phyloP scores from a whole-genome alignment of 2,329 filamentous ascomycete genomes.

The Cordyceps farinosa region DNA sequence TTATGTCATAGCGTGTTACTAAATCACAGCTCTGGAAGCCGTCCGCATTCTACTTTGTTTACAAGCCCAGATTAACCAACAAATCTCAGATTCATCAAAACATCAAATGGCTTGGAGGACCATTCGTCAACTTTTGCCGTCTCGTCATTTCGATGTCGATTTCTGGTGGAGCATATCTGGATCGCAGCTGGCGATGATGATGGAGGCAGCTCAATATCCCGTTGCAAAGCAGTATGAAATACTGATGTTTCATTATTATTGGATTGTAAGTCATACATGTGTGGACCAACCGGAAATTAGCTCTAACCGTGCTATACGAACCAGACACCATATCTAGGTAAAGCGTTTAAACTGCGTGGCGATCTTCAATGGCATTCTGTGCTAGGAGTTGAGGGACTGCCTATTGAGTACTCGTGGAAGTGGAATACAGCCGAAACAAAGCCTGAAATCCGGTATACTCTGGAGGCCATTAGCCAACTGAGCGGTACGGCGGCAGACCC shows the following conservation, averaged over 20 bases:
- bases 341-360: not conserved
- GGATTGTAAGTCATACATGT: slow-evolving; percentile 8
- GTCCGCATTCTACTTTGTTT: not conserved
- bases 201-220: not conserved
- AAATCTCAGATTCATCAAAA: not conserved
- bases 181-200: not conserved
- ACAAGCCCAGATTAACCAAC: not conserved
- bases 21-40: not conserved
- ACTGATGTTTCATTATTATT: slow-evolving; percentile 16
- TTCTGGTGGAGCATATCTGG: not conserved
- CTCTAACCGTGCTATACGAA: not conserved
- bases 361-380: slow-evolving; percentile 3
- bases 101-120: not conserved
- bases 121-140: not conserved
- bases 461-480: slow-evolving; percentile 2
- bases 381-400: slow-evolving; percentile 7
- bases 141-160: not conserved
- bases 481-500: slow-evolving; percentile 3
- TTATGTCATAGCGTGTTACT: not conserved
- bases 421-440: slow-evolving; percentile 13
- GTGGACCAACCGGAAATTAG: not conserved
- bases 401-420: slow-evolving; percentile 19
- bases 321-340: slow-evolving; percentile 11
- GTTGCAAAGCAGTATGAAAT: not conserved
- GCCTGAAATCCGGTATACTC: slow-evolving; percentile 16